phyloP scores from a whole-genome alignment of 352 stramenopile genomes.

The Phytophthora sp. region DNA sequence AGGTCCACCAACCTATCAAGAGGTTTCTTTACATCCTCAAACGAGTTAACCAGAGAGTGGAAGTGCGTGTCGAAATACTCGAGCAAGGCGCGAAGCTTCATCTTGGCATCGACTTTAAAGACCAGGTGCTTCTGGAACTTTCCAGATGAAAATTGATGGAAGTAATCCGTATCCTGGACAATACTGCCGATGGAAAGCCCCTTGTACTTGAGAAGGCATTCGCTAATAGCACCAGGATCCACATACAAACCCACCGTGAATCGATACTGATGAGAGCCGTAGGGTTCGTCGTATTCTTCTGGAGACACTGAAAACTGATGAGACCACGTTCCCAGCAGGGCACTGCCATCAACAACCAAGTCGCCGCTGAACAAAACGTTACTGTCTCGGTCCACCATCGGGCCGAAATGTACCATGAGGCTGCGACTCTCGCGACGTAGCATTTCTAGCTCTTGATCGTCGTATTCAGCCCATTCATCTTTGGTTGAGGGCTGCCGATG shows the following conservation, averaged over 20 bases:
- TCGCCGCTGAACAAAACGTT: conserved; percentile 66
- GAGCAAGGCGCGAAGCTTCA: conserved; percentile 51
- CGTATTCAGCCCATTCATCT: conserved; percentile 69
- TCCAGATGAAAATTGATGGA: conserved; percentile 63
- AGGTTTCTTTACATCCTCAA: conserved; percentile 33
- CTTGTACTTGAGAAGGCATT: conserved; percentile 83
- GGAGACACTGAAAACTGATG: conserved; percentile 57
- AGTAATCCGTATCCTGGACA: conserved; percentile 79
- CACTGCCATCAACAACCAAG: conserved; percentile 58
- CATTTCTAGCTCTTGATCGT: conserved; percentile 69
- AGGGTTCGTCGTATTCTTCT: conserved; percentile 40
- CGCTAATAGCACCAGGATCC: conserved; percentile 62
- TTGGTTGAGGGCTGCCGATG: conserved; percentile 45
- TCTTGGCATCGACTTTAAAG: conserved; percentile 64
- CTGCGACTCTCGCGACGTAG: conserved; percentile 67
- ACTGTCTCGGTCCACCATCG: conserved; percentile 72
- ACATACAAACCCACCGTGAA: conserved; percentile 75
- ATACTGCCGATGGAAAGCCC: conserved; percentile 80
- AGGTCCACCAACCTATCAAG: conserved; percentile 38
- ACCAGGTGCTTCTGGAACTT: conserved; percentile 75
- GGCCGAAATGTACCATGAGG: conserved; percentile 66
- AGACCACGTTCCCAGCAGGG: conserved; percentile 73
- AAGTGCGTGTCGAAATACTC: conserved; percentile 64
- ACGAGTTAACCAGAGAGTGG: conserved; percentile 24
- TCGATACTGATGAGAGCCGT: conserved; percentile 44